A percentile compares a stretch with the other conserved stretches of the same genome.
These are phyloP conservation scores for Neurospora sp. DNA, from an alignment of 495 filamentous ascomycete species.

Conservation along the genomic window DNA sequence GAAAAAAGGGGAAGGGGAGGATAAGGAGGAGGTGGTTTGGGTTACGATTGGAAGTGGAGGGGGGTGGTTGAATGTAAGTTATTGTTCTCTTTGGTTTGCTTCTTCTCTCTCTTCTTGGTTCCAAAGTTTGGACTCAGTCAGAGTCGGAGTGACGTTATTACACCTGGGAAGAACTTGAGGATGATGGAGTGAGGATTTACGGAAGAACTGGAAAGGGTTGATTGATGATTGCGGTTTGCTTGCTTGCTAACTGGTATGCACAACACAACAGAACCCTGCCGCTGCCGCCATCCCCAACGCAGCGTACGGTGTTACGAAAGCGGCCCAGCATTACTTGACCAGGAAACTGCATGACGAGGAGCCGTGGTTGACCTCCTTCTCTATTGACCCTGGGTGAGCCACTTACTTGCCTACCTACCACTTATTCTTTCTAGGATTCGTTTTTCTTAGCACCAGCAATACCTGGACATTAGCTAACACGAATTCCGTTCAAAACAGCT, in stretches of 20 bases:
- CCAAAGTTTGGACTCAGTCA: neutral
- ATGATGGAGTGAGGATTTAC: neutral
- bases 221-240: neutral
- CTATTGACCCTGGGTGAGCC: conserved; percentile 16
- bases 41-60: conserved; percentile 23
- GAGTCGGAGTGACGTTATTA: neutral
- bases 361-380: conserved; percentile 26
- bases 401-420: neutral
- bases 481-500: conserved; percentile 13
- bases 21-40: conserved; percentile 20
- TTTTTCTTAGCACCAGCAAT: neutral
- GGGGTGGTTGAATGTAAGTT: conserved; percentile 17
- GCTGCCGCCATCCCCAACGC: conserved; percentile 19
- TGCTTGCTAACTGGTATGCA: neutral
- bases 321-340: conserved; percentile 29
- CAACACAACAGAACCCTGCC: conserved; percentile 7
- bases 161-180: neutral
- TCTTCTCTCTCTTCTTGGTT: neutral
- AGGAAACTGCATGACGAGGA: conserved; percentile 30
- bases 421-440: neutral
- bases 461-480: neutral
- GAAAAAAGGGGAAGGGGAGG: neutral
- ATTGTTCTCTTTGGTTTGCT: neutral
- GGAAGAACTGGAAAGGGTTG: neutral
- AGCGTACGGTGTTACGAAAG: conserved; percentile 32